phyloP scores from a whole-genome alignment of 192 early-diverging fungal species.

The Podila epicladia region DNA sequence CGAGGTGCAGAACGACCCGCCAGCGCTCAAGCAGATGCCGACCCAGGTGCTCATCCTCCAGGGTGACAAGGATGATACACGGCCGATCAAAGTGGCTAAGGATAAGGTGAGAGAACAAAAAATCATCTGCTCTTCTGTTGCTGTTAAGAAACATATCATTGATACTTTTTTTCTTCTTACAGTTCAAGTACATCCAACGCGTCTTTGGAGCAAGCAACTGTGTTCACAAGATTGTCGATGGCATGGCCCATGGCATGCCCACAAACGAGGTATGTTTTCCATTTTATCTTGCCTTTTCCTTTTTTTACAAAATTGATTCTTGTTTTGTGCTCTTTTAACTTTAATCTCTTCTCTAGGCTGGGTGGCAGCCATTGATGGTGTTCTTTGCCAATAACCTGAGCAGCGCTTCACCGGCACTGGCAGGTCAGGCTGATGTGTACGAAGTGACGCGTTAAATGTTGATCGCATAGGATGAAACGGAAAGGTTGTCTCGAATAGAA shows the following conservation, averaged over 20 bases:
- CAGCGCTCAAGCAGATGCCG: slow-evolving; percentile 25
- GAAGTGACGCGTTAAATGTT: slow-evolving; percentile 42
- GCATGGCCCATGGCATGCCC: slow-evolving; percentile 74
- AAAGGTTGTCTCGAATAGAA: no score
- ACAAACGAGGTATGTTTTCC: slow-evolving; percentile 48
- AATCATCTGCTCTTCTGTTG: slow-evolving; percentile 4
- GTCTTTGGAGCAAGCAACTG: slow-evolving; percentile 46
- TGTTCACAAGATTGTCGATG: slow-evolving; percentile 55
- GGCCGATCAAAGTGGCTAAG: slow-evolving; percentile 48
- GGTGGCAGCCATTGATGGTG: slow-evolving; percentile 70
- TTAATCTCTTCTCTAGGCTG: slow-evolving; percentile 30
- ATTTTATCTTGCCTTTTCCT: background rate
- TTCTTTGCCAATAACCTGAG: slow-evolving; percentile 68
- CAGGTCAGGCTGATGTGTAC: slow-evolving; percentile 73
- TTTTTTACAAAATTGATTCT: background rate
- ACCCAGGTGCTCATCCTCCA: slow-evolving; percentile 67
- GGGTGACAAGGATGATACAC: slow-evolving; percentile 61
- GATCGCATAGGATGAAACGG: background rate
- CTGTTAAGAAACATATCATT: background rate
- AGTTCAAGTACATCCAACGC: slow-evolving; percentile 40
- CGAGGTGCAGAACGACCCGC: slow-evolving; percentile 42
- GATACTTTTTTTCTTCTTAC: background rate
- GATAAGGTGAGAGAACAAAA: slow-evolving; percentile 36
- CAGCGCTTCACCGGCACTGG: slow-evolving; percentile 62
- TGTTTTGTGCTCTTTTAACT: background rate